Percentiles rank a stretch among this genome's conserved stretches.
Evolutionary conservation across 108 stramenopile species (phyloP).

Genomic region (Fragilariopsis cylindrus): DNA sequence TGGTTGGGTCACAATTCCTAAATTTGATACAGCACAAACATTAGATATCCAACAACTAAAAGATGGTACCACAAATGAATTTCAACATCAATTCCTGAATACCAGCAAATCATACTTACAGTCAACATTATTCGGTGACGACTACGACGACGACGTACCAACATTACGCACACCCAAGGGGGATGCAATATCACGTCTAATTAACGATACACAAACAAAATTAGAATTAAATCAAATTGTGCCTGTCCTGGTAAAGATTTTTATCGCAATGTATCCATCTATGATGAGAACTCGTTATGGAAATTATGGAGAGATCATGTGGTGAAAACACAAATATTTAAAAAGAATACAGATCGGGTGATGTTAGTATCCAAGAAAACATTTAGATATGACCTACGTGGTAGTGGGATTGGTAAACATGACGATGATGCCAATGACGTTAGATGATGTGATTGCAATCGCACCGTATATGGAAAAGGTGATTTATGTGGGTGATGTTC

Average conservation of each 20-base stretch:
- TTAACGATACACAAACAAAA: slow-evolving; percentile 44
- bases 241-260: slow-evolving; percentile 57
- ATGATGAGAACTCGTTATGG: slow-evolving; percentile 40
- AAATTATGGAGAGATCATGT: slow-evolving; percentile 46
- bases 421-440: slow-evolving; percentile 41
- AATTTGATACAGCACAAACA: slow-evolving; percentile 1
- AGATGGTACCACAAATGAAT: not conserved
- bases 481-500: slow-evolving; percentile 37
- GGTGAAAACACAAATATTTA: slow-evolving; percentile 29
- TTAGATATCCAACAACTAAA: slow-evolving; percentile 10
- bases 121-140: slow-evolving; percentile 20
- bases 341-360: slow-evolving; percentile 23
- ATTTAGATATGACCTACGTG: slow-evolving; percentile 53
- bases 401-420: slow-evolving; percentile 12
- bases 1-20: slow-evolving; percentile 18
- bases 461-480: slow-evolving; percentile 60
- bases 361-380: slow-evolving; percentile 31
- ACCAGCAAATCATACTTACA: slow-evolving; percentile 23
- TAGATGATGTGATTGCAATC: slow-evolving; percentile 62
- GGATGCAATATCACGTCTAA: slow-evolving; percentile 40
- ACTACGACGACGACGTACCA: slow-evolving; percentile 9
- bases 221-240: slow-evolving; percentile 47
- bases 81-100: slow-evolving; percentile 55
- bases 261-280: slow-evolving; percentile 22
- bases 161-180: slow-evolving; percentile 48